Evolutionary conservation across 2,329 filamentous ascomycete species (phyloP), one percentile per base, ranked within the genome.

Genomic region (Pseudogymnoascus sp.): DNA sequence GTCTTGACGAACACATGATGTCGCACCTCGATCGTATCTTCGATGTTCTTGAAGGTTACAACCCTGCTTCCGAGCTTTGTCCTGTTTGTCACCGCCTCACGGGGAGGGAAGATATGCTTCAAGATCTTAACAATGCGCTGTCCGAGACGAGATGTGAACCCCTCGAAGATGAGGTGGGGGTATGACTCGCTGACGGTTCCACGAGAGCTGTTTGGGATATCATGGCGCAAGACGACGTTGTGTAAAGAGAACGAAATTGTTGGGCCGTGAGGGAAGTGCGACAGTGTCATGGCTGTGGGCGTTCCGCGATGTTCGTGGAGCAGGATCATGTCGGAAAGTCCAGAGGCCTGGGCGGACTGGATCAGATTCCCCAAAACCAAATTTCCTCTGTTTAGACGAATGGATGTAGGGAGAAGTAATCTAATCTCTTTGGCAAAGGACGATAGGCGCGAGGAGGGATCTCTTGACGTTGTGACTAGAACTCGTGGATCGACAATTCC

Each of bases 1-100:
- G 95, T 97, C 74, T 90, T 88, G 16, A 99, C 93, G 73, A 97
- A 99, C 1, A 99, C 93, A 74, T 92, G 89, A 74, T 96, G 91
- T 3, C 95, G 85, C 53, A 99, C 89, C 76, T 99, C 93, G 61
- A 97, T 96, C 65, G 89, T 87, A 65, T 97, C 92, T 68, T 96
- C 92, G 62, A 95, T 90, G 70, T 96, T 97, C 75, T 93, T 91
- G 77, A 96, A 96, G 2, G 90, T 96, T 8, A 99, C 90, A 0
- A 99, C 88, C 67, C 95, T 82, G 70, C 87, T 96, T 49, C 93
- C 93, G 18, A 96, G 80, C 75, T 96, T 96, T 36, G 81, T 81
- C 67, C 86, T 88, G 72, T 76, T 82, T 7, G 87, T 90, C 36
- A 86, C 82, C 0, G 85, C 82, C 70, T 97, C 93, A 62, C 93